Percentiles rank a stretch among this genome's conserved stretches.
These are phyloP conservation scores for Termitomyces sp. DNA, from an alignment of 1,284 basidiomycete species.

Conservation along the genomic window DNA sequence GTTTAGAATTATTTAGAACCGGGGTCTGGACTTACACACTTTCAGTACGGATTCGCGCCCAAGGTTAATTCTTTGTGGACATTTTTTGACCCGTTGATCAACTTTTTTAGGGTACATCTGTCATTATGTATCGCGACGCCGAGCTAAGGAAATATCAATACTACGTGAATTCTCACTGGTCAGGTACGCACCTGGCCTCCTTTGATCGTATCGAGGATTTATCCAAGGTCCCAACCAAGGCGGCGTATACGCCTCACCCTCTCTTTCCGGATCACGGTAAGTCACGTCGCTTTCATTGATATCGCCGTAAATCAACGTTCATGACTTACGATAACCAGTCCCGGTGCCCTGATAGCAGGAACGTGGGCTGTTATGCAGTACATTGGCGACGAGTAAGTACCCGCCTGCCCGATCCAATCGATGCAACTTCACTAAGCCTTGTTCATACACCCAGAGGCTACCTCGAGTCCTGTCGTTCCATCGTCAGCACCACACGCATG, in stretches of 20 bases:
- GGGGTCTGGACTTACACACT: not conserved
- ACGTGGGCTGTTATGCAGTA: conserved; percentile 96
- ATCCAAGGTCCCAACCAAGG: conserved; percentile 29
- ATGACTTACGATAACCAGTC: conserved; percentile 40
- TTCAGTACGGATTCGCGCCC: conserved; percentile 77
- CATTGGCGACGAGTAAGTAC: conserved; percentile 74
- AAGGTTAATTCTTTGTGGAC: conserved; percentile 43
- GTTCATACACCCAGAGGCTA: conserved; percentile 65
- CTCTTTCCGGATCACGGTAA: conserved; percentile 84
- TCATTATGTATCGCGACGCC: conserved; percentile 84
- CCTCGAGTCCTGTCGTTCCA: conserved; percentile 79
- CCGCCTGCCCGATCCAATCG: conserved; percentile 1
- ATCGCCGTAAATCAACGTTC: not conserved
- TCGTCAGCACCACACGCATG: conserved; percentile 69
- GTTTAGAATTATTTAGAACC: not conserved
- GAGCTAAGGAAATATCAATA: conserved; percentile 79
- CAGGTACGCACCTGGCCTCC: conserved; percentile 37
- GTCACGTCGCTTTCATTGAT: conserved; percentile 15
- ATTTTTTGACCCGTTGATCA: conserved; percentile 1
- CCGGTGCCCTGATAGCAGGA: conserved; percentile 90
- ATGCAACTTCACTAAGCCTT: not conserved
- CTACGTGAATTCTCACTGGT: conserved; percentile 79
- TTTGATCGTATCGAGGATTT: not conserved
- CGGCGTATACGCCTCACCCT: conserved; percentile 80
- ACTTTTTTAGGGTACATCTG: conserved; percentile 71